Base-by-base conservation (phyloP, 805 yeast genomes). In the Myxozyma neglecta region DNA sequence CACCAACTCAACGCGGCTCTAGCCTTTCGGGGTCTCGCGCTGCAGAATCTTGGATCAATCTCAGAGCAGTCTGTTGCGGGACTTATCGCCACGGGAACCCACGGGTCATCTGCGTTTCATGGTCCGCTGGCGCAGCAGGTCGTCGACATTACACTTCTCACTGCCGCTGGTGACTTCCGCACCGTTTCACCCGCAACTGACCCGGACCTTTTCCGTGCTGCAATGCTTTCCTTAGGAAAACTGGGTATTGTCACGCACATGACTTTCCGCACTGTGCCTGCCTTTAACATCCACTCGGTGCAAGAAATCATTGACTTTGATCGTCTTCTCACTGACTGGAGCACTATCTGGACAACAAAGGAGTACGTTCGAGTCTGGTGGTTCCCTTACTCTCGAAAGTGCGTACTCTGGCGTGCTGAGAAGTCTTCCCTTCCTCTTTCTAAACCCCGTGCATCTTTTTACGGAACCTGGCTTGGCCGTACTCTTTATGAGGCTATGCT, bases 321-420 rank as follows among this genome's bases (percentile, higher is more conserved):
- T 29, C 83, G 90, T 6, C 76, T 93, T 29, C 75, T 93, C 68
- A 76, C 79, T 13, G 79, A 84, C 63, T 76, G 77, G 61, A 90
- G 88, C 67, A 79, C 80, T 13, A 75, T 93, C 49, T 93, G 97
- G 96, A 83, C 89, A 3, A 85, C 90, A 51, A 82, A 90, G n/a
- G 99, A 93, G 76, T 93, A 85, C 71, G 87, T 91, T 50, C 84
- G 98, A 66, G 84, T 91, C 53, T 93, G 98, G 97, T 94, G 98
- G 98, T 94, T 88, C 75, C 98, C 99, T 1, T 94, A 93, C 74
- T 81, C 94, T 16, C 83, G 84, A 55, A 87, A 87, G 71, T 89
- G 96, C 78, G 85, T 91, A 37, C 78, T 91, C 53, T 93, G 98
- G 97, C 83, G 96, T 71, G 98, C 96, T 43, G 77, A 83, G 29